Evolutionary conservation across 2,329 filamentous ascomycete genomes (phyloP).

Genomic region (Ceratocystis destructans): DNA sequence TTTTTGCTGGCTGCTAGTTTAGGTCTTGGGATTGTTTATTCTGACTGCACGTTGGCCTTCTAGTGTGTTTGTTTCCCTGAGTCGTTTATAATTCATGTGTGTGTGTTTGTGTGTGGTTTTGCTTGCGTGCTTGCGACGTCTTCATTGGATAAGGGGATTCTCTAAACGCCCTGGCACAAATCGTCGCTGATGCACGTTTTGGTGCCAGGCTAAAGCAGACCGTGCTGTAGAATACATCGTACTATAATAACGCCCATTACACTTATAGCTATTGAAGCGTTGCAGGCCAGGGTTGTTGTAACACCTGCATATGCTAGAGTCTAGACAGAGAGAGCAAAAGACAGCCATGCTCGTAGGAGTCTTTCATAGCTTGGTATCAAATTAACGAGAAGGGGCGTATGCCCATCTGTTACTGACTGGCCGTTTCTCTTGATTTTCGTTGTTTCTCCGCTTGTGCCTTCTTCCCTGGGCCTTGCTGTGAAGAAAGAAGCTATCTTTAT

Average conservation of each 20-base stretch:
- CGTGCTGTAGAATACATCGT: background rate
- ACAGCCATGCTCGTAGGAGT: no score
- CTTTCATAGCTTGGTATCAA: no score
- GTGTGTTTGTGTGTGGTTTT: no score
- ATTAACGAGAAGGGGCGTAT: background rate
- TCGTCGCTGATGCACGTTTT: background rate
- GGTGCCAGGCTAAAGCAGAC: background rate
- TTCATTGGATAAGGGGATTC: background rate
- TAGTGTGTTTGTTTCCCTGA: no score
- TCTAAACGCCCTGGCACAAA: background rate
- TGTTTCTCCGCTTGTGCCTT: background rate
- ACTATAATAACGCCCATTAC: background rate
- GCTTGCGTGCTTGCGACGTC: background rate
- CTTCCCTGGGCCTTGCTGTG: no score
- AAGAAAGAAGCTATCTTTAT: no score
- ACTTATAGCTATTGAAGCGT: background rate
- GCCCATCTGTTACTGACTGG: background rate
- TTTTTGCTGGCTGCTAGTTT: no score
- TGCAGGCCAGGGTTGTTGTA: slow-evolving; percentile 2
- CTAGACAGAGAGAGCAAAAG: background rate
- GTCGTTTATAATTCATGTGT: no score
- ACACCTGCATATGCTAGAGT: background rate
- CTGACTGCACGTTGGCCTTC: no score
- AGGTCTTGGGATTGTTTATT: no score
- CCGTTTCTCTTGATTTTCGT: background rate